Evolutionary conservation across 306 rosid genomes (phyloP), one percentile per base, ranked within the genome.

Genomic region (Glycine latifolia): DNA sequence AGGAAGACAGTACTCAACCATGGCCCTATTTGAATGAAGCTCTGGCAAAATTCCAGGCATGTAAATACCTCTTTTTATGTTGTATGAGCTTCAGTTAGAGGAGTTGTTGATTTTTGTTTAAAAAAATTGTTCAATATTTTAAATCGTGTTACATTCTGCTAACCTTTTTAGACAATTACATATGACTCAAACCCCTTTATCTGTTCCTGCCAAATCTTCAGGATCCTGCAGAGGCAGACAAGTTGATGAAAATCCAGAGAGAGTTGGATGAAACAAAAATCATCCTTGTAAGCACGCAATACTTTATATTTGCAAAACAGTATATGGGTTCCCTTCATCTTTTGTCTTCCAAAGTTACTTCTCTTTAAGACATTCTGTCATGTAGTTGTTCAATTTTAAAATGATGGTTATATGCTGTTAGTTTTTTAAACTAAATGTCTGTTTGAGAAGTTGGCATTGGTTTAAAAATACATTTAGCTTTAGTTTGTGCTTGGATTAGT

Each of bases 161-260:
- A 43, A 14, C 54, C 53, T 68, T 62, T 77, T 73, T 35, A 67
- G 43, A 78, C 67, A 6, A 35, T 84, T 14, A 47, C 31, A 53
- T 50, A 13, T 54, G 37, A 54, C 79, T 61, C 26, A 15, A 68
- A 59, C 59, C 60, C 59, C 0, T 20, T 73, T 68, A 3, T 63
- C 13, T 77, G n/a, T 72, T 43, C 67, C 7, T 85, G 43, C 63
- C 84, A 67, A 75, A 72, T 67, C 26, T 75, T 71, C 94, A 95
- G 97, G 97, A 93, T 67, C 99, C 99, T 82, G 95, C 97, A 11
- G 99, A 95, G 84, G 99, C 99, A 74, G 99, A 95, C 85, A 95
- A 93, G 91, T 88, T 95, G 89, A 61, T 95, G 92, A 95, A 74
- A 88, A 93, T 95, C 79, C 97, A 95, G 91, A 85, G 94, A 88